Base-by-base conservation (phyloP, 1,284 basidiomycete genomes). In the Blastosporella zonata region DNA sequence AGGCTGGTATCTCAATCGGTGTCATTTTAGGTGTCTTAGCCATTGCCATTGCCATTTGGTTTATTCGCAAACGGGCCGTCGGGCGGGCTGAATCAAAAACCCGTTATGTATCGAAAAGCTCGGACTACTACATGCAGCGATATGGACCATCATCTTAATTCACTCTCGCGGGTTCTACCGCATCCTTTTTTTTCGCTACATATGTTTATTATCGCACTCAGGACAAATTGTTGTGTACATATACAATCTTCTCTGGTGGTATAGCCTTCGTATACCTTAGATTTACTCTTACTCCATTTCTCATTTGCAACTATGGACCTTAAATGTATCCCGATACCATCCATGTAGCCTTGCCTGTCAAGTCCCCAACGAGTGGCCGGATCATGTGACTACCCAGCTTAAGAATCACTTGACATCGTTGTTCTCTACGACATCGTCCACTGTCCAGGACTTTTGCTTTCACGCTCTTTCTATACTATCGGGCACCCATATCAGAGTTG, bases 1-100 rank as follows among this genome's bases (percentile, higher is more conserved):
- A 70, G 45, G 75, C 70, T 6, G 83, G 77, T 2, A 71, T 87
- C 41, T 73, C 75, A 15, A 48, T 85, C 46, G 83, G 78, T 15
- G 69, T 81, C 46, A 66, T 83, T 20, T 43, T 71, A 2, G 79
- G 75, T 7, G 60, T 86, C 6, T 47, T 73, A 2, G 63, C 68
- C 8, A 46, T 79, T 38, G 75, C 63, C 1, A 53, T 68, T 1
- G 55, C 62, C 2, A 63, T 73, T 1, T 83, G 71, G 69, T 73
- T 75, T 53, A 60, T 84, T 40, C 74, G 81, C 7, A 77, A 65
- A 58, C 73, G 77, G 74, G 62, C 65, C 1, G 2, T 73, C 21
- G 65, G 61, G 18, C 70, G 67, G 31, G 52, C 54, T 2, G 62
- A 68, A 13, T 36, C 27, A 36, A 34, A 18, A 21, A 37, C 6